These are phyloP conservation scores for Fusarium siculi DNA, from an alignment of 2,329 filamentous ascomycete genomes.

Conservation along the genomic window DNA sequence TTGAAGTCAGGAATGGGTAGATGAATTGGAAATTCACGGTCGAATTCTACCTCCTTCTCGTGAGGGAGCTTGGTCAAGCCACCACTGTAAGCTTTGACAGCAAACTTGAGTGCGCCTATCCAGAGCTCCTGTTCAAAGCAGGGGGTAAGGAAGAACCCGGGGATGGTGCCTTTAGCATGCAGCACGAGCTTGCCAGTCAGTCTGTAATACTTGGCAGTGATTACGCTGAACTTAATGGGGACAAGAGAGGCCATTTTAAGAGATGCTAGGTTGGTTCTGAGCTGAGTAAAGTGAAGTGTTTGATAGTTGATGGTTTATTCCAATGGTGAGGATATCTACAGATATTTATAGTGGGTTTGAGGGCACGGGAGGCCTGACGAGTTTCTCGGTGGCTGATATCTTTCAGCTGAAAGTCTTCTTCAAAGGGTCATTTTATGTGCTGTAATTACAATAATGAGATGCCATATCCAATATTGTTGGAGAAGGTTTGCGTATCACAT, in stretches of 20 bases:
- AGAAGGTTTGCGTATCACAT: not conserved
- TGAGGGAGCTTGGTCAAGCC: not conserved
- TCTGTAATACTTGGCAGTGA: not conserved
- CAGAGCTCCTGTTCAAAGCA: not conserved
- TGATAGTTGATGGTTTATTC: not conserved
- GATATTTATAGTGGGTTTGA: not conserved
- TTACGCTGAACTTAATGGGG: not conserved
- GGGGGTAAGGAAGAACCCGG: not conserved
- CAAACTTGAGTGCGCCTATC: not conserved
- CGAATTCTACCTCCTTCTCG: not conserved
- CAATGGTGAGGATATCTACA: not conserved
- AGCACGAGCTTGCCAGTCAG: not conserved
- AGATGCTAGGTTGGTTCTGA: not conserved
- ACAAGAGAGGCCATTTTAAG: not conserved
- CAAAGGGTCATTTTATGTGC: not conserved
- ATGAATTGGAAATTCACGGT: not conserved
- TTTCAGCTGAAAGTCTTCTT: not conserved
- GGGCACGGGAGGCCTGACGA: rapidly evolving
- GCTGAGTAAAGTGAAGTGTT: not conserved
- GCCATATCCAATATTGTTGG: not conserved
- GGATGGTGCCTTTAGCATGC: not conserved
- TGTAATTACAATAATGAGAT: not conserved
- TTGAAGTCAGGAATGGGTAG: not conserved
- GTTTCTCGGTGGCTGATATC: not conserved
- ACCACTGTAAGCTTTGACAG: not conserved